Base-by-base conservation (phyloP, 345 rosid species). In the Erucastrum elatum region DNA sequence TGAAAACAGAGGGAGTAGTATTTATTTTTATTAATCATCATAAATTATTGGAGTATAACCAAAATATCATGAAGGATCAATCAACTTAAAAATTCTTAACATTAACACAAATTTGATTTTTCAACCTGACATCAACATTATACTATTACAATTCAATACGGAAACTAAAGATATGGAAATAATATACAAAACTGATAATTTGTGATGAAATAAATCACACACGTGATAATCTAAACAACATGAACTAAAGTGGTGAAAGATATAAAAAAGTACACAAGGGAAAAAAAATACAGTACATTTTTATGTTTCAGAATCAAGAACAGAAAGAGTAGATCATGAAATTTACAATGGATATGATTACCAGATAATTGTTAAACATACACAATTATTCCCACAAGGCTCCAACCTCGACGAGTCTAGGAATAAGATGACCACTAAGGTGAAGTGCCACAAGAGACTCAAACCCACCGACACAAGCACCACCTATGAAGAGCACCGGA, bases 401-500 rank as follows among this genome's bases (percentile, higher is more conserved):
- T 70, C 98, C 98, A 72, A 90, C 95, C 71, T 89, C 89, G 26
- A 88, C 92, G 34, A 94, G 98, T 84, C 82, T 89, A 7, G 97
- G 98, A 59, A 94, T 85, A 64, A 94, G 98, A 75, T 84, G 84
- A 81, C 92, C 92, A 80, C 95, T 86, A 70, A 94, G 94, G 78
- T 94, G 98, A 74, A 94, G 95, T 8, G 87, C 97, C 44, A 94
- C 87, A 75, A 94, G 97, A 33, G 97, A 92, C 72, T 92, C 97
- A 16, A 94, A 90, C 17, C 98, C 97, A 8, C 98, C 98, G 75
- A 94, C 83, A 72, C 89, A 85, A 31, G 80, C 58, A 68, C 98
- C 95, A n/a, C 97, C 97, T 34, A 94, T 91, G 86, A 92, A 92
- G 6, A 90, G 87, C 13, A 90, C 77, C 1, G 98, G 97, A 8